Base-by-base conservation (phyloP, 2,329 filamentous ascomycete genomes). In the Fusarium sp. region DNA sequence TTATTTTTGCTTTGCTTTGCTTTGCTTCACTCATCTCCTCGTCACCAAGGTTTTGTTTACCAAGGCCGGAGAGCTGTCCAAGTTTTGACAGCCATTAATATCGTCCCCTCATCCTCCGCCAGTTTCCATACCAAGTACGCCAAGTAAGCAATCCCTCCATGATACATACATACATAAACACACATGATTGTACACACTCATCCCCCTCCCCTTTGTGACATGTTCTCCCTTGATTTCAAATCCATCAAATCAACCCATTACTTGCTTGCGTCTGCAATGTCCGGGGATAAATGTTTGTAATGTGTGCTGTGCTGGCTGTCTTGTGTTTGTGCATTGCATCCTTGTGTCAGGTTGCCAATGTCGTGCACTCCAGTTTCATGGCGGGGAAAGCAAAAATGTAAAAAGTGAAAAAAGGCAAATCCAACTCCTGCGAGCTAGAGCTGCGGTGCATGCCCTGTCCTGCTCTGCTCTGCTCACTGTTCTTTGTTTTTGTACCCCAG, bases 11-110 rank as follows among this genome's bases (percentile, higher is more conserved):
- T 14, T 50, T 50, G 45, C 24, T 13, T 48, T 48, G 48, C 28
- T 48, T 48, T 66, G 26, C 44, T 39, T 66, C 50, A 52, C 18
- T 36, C 13, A 6, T 60, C 72, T 76, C 74, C 68, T 76, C 73
- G 70, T 30, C 73, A 61, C 74, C 74, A 64, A 59, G 71, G 39
- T 55, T 51, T 41, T 26, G 15, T 1, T 13, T 36, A 48, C 62
- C 70, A 51, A 74, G 73, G 73, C 73, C 68, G 73, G 74, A 76
- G 73, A 73, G 71, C 74, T 76, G 73, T 67, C 65, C 65, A 69
- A 57, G 30, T 26, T 48, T 63, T 44, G 68, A 75, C 69, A 75
- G 63, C 72, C 72, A 75, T 71, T 60, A 68, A 47, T 52, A 57
- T 63, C 62, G 44, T 62, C 73, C 65, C 75, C 72, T 64, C 61